These are phyloP conservation scores for Rhodotorula sp. DNA, from an alignment of 1,284 basidiomycete species.

Conservation along the genomic window DNA sequence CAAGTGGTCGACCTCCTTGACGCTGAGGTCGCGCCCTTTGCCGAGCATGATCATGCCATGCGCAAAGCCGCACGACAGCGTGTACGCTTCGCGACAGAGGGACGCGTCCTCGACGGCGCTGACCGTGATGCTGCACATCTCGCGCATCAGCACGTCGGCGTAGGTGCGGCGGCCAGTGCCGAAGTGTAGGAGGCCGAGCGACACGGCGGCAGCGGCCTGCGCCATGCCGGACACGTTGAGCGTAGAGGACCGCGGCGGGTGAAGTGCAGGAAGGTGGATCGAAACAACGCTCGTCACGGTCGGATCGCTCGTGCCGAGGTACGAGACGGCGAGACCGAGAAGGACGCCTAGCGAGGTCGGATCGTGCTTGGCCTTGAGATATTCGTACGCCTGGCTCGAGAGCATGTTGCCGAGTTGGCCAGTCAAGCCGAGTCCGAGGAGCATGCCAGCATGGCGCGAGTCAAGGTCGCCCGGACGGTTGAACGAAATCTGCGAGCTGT, in stretches of 20 bases:
- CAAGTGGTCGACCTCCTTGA: slow-evolving; percentile 35
- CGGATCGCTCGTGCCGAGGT: slow-evolving; percentile 81
- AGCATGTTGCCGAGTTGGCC: slow-evolving; percentile 85
- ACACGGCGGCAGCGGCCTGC: slow-evolving; percentile 84
- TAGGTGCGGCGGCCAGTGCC: slow-evolving; percentile 84
- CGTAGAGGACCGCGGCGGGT: slow-evolving; percentile 82
- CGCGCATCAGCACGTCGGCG: slow-evolving; percentile 84
- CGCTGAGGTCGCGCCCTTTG: slow-evolving; percentile 57
- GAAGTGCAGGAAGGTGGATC: slow-evolving; percentile 86
- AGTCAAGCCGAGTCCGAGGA: slow-evolving; percentile 86
- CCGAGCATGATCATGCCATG: slow-evolving; percentile 97
- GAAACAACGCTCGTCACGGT: slow-evolving; percentile 88
- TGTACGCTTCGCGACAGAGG: slow-evolving; percentile 87
- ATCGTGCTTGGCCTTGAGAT: slow-evolving; percentile 92
- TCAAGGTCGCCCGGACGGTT: slow-evolving; percentile 80
- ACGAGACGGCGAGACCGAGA: slow-evolving; percentile 86
- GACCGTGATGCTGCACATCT: slow-evolving; percentile 76
- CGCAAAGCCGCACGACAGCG: slow-evolving; percentile 80
- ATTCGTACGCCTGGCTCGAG: slow-evolving; percentile 78
- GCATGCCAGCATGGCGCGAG: slow-evolving; percentile 89
- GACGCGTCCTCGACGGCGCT: slow-evolving; percentile 76
- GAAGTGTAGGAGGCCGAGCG: slow-evolving; percentile 85
- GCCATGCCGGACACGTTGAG: slow-evolving; percentile 86
- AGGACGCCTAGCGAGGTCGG: slow-evolving; percentile 90
- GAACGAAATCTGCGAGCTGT: slow-evolving; percentile 87